Conservation (phyloP, 1,284 basidiomycete species). For the Ceratobasidium sp. region DNA sequence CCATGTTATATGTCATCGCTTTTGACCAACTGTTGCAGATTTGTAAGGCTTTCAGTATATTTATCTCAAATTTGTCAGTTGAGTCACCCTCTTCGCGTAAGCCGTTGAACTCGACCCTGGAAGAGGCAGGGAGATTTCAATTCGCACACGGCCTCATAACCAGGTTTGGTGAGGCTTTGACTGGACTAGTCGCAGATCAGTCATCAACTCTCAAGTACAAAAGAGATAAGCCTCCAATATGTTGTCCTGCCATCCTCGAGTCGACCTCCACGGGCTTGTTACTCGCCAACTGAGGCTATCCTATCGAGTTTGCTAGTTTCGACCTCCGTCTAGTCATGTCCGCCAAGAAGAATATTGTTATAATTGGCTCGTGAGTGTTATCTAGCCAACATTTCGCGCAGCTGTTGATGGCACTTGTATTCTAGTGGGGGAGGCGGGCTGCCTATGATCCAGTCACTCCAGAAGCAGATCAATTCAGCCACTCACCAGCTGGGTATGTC, state of each 20-base stretch:
- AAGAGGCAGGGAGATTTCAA: neutral
- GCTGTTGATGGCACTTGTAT: neutral
- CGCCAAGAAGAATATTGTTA: conserved; percentile 45
- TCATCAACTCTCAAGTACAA: neutral
- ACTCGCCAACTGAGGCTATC: neutral
- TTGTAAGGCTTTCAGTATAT: too few relatives aligned
- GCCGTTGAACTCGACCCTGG: neutral
- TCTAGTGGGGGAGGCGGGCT: conserved; percentile 38
- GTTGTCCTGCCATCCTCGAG: neutral
- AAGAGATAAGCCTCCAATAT: neutral
- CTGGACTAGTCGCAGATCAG: neutral
- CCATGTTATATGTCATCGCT: too few relatives aligned
- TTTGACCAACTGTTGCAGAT: neutral
- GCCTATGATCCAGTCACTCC: neutral
- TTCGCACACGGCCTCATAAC: conserved; percentile 2
- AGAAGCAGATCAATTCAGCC: conserved; percentile 16
- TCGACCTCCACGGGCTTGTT: neutral
- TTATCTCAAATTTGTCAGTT: neutral
- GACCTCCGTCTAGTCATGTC: conserved; percentile 15
- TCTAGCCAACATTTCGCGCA: neutral
- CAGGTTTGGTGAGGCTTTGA: neutral
- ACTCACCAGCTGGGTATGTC: conserved; percentile 29
- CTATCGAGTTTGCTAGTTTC: neutral
- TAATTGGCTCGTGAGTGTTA: conserved; percentile 45
- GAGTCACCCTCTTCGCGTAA: neutral